Percentiles rank a stretch among this genome's conserved stretches.
These are phyloP conservation scores for Phialophora tarda DNA, from an alignment of 2,329 filamentous ascomycete species.

Conservation along the genomic window DNA sequence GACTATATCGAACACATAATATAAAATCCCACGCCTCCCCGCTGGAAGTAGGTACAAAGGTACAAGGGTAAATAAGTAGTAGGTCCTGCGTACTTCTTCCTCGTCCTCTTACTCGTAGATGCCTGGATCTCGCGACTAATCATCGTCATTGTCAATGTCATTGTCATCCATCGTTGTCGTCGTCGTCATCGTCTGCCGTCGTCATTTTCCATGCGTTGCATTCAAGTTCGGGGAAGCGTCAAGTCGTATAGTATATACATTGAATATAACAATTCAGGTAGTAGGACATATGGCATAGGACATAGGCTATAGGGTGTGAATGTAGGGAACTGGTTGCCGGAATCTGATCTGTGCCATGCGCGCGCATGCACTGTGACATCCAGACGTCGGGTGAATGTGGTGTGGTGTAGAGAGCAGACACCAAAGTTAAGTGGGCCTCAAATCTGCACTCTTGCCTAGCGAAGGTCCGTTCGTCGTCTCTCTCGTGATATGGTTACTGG, in stretches of 20 bases:
- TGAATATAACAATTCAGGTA: not conserved
- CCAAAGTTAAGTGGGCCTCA: not conserved
- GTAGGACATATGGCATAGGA: not conserved
- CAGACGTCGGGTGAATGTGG: too few relatives aligned
- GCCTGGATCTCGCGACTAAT: not conserved
- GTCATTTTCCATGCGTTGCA: not conserved
- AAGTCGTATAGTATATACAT: not conserved
- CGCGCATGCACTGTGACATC: not conserved
- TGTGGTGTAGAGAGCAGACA: not conserved
- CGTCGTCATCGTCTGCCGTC: not conserved
- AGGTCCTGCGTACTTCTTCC: not conserved
- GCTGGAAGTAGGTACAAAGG: too few relatives aligned
- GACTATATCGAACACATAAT: too few relatives aligned
- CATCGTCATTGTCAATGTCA: not conserved
- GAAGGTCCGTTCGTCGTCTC: not conserved
- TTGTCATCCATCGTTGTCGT: not conserved
- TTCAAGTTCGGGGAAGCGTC: not conserved
- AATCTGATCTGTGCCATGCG: not conserved
- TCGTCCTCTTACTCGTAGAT: not conserved
- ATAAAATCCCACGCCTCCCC: too few relatives aligned
- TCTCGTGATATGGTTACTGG: not conserved
- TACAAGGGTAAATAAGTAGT: too few relatives aligned
- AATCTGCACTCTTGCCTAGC: not conserved
- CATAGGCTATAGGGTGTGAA: not conserved
- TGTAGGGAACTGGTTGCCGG: not conserved